A percentile compares a stretch with the other conserved stretches of the same genome.
These are phyloP conservation scores for Aegilops bicornis DNA, from an alignment of 176 grass and related monocot species.

Conservation along the genomic window DNA sequence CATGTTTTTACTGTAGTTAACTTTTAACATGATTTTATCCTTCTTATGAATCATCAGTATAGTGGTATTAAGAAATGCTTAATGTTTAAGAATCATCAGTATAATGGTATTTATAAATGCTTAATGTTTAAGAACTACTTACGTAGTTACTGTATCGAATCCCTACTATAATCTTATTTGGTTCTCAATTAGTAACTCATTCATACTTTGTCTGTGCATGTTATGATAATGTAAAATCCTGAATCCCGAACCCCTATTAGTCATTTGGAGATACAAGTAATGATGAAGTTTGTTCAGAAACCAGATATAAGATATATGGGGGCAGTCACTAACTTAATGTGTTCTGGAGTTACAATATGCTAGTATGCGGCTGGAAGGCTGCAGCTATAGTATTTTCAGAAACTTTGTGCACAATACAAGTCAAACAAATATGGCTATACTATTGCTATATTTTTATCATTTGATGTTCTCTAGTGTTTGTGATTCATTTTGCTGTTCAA, in stretches of 20 bases:
- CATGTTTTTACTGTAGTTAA: conserved; percentile 20
- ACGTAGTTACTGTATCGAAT: background rate
- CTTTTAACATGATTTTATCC: background rate
- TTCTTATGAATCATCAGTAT: background rate
- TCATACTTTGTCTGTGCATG: conserved; percentile 9
- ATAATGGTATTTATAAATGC: background rate
- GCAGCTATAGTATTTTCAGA: conserved; percentile 20
- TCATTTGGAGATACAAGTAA: conserved; percentile 9
- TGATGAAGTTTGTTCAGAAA: conserved; percentile 4
- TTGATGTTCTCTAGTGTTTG: conserved; percentile 12
- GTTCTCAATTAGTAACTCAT: background rate
- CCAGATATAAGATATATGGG: background rate
- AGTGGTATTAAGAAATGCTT: background rate
- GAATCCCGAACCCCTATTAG: background rate
- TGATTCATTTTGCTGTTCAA: conserved; percentile 11
- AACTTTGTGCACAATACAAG: conserved; percentile 7
- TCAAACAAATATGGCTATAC: background rate
- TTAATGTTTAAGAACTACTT: background rate
- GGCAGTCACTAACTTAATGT: background rate
- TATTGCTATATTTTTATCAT: conserved; percentile 15
- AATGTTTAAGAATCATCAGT: background rate
- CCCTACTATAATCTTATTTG: background rate
- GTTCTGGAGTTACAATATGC: conserved; percentile 6
- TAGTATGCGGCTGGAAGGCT: background rate
- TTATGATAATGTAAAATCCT: conserved; percentile 8